phyloP scores from a whole-genome alignment of 2,329 filamentous ascomycete genomes.

The Fusarium pseudoanthophilum region DNA sequence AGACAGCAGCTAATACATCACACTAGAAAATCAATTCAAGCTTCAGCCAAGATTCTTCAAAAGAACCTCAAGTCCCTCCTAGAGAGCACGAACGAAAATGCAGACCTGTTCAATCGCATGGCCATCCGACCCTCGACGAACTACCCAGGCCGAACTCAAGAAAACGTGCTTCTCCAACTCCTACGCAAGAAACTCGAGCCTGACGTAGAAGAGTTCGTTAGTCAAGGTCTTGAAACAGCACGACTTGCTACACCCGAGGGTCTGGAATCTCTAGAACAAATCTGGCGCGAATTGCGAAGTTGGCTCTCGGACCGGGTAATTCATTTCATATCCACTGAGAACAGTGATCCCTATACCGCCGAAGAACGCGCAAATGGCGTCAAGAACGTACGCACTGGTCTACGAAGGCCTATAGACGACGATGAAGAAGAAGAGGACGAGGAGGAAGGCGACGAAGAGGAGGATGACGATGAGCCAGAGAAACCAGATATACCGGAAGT shows the following conservation, averaged over 20 bases:
- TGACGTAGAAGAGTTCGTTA: conserved; percentile 77
- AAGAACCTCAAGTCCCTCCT: conserved; percentile 75
- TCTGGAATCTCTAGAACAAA: conserved; percentile 57
- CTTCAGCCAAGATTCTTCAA: conserved; percentile 76
- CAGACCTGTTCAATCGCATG: conserved; percentile 74
- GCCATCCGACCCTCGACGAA: conserved; percentile 81
- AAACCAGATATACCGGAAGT: conserved; percentile 10
- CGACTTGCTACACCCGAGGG: conserved; percentile 57
- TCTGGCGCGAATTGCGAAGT: conserved; percentile 64
- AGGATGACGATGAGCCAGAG: conserved; percentile 6
- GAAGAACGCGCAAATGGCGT: conserved; percentile 75
- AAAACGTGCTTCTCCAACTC: conserved; percentile 73
- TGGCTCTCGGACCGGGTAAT: conserved; percentile 56
- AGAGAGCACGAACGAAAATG: conserved; percentile 71
- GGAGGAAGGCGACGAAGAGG: conserved; percentile 41
- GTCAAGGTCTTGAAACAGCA: conserved; percentile 66
- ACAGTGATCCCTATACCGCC: conserved; percentile 73
- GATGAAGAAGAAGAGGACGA: conserved; percentile 69
- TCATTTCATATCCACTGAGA: conserved; percentile 56
- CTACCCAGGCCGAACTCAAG: conserved; percentile 76
- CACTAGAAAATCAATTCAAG: conserved; percentile 74
- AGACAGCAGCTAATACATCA: conserved; percentile 11
- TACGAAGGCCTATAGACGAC: conserved; percentile 66
- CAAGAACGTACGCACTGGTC: conserved; percentile 77
- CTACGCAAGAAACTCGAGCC: conserved; percentile 88